Conservation (phyloP, 352 stramenopile genomes). For the Phytopythium mirpurense region DNA sequence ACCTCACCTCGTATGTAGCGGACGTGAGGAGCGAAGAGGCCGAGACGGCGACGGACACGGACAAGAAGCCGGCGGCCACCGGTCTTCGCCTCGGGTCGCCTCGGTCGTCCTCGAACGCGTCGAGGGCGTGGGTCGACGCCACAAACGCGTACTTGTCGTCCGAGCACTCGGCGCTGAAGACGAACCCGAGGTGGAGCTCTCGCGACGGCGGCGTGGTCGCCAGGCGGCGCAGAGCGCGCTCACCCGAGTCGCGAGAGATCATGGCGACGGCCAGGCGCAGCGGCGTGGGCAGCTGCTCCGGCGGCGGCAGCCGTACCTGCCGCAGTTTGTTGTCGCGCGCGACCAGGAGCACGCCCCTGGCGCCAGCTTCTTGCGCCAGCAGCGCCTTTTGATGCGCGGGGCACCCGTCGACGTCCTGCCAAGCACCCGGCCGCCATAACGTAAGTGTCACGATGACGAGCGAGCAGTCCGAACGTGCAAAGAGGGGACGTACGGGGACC, state of each 20-base stretch:
- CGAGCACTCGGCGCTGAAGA: constrained; percentile 45
- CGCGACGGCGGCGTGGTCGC: constrained; percentile 19
- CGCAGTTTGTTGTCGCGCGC: constrained; percentile 54
- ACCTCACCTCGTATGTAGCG: constrained; percentile 34
- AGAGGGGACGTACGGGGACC: constrained; percentile 30
- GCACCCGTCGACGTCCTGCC: constrained; percentile 39
- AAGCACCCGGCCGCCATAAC: not conserved
- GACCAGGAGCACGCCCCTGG: constrained; percentile 55
- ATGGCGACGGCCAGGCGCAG: constrained; percentile 59
- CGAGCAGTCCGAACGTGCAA: not conserved
- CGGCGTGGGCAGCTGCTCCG: constrained; percentile 28
- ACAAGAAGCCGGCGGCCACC: constrained; percentile 36
- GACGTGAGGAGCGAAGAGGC: constrained; percentile 22
- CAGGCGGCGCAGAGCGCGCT: constrained; percentile 37
- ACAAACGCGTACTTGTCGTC: constrained; percentile 41
- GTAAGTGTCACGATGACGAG: not conserved
- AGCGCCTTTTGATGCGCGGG: constrained; percentile 62
- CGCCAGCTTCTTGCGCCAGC: constrained; percentile 48
- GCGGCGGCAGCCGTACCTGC: constrained; percentile 35
- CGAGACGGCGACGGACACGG: constrained; percentile 41
- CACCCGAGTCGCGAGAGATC: constrained; percentile 57
- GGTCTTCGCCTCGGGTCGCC: constrained; percentile 1
- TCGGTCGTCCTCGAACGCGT: constrained; percentile 12
- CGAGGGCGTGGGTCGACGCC: constrained; percentile 28
- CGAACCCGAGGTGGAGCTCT: constrained; percentile 40